phyloP scores from a whole-genome alignment of 768 basidiomycete species.

The Suillus discolor region DNA sequence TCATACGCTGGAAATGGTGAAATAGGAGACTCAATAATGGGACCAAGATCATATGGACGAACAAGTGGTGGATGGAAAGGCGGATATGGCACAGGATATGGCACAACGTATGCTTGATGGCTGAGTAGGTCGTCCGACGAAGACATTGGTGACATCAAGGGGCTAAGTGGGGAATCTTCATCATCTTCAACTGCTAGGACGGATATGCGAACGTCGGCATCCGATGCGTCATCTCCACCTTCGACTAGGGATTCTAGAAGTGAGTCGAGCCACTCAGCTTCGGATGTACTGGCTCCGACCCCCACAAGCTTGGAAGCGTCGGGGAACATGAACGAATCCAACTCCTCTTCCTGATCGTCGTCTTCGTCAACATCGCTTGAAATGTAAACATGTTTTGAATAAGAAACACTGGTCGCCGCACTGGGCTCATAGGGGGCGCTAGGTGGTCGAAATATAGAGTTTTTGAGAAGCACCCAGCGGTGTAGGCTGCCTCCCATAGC shows the following conservation, averaged over 20 bases:
- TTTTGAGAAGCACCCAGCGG: constrained; percentile 89
- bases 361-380: constrained; percentile 50
- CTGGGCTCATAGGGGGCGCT: constrained; percentile 38
- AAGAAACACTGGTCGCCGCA: constrained; percentile 27
- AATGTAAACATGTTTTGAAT: constrained; percentile 36
- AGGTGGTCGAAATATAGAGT: constrained; percentile 66
- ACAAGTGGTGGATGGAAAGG: constrained; percentile 59
- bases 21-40: constrained; percentile 44
- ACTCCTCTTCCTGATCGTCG: constrained; percentile 41
- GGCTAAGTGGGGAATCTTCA: constrained; percentile 58
- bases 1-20: constrained; percentile 41
- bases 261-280: constrained; percentile 83
- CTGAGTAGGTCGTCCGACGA: constrained; percentile 74
- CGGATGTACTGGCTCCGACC: constrained; percentile 49
- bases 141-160: constrained; percentile 68
- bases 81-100: constrained; percentile 71
- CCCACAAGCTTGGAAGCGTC: constrained; percentile 62
- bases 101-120: constrained; percentile 51
- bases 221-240: constrained; percentile 60
- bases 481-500: constrained; percentile 70
- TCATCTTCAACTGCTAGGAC: constrained; percentile 61
- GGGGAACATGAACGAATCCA: constrained; percentile 80
- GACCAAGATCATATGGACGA: constrained; percentile 52
- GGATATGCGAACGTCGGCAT: constrained; percentile 49
- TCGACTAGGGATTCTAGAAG: constrained; percentile 74